Percentiles rank a stretch among this genome's conserved stretches.
These are phyloP conservation scores for Melaleuca alternifolia DNA, from an alignment of 345 rosid species.

Conservation along the genomic window DNA sequence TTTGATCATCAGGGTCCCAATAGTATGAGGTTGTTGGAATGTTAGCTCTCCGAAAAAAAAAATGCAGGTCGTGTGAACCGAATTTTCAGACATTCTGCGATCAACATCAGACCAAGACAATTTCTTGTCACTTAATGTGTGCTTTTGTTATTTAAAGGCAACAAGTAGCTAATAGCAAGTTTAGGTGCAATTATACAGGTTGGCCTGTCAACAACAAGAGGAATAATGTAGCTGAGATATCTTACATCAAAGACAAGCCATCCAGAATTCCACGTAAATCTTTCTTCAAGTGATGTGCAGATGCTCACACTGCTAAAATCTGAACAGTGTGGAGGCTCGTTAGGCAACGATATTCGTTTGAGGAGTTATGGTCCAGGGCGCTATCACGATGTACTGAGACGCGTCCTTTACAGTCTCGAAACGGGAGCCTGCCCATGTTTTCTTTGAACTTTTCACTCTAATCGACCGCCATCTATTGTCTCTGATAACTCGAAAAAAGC, in stretches of 20 bases:
- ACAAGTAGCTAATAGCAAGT: neutral
- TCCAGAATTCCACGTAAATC: neutral
- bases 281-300: neutral
- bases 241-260: neutral
- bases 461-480: neutral
- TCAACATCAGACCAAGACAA: neutral
- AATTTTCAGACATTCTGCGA: conserved; percentile 1
- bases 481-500: neutral
- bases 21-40: neutral
- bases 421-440: neutral
- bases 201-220: neutral
- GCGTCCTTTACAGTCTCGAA: neutral
- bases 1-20: neutral
- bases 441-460: neutral
- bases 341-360: neutral
- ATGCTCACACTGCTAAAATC: neutral
- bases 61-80: neutral
- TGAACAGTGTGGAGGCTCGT: neutral
- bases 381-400: neutral
- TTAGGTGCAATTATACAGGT: neutral
- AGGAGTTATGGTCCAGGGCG: neutral
- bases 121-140: neutral
- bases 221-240: neutral
- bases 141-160: neutral
- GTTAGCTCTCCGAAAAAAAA: neutral